Conservation (phyloP, 2,329 filamentous ascomycete species). For the Tricladium varicosporioides region DNA sequence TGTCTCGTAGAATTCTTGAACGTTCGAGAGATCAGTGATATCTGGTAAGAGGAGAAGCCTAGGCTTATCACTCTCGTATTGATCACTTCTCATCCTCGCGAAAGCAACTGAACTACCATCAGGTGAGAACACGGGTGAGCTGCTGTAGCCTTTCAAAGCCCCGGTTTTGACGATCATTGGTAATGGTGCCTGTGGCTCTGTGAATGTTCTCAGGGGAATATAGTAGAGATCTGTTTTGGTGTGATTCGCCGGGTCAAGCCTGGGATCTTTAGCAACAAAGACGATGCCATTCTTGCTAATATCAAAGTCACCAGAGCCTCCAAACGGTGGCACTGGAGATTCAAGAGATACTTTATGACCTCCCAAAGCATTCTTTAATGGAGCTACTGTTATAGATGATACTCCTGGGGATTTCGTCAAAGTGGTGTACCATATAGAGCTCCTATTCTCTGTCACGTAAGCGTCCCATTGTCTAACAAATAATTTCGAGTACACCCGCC, state of each 20-base stretch:
- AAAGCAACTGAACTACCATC: slow-evolving; percentile 72
- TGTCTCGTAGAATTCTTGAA: slow-evolving; percentile 61
- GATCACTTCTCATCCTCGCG: slow-evolving; percentile 70
- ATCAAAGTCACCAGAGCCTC: slow-evolving; percentile 78
- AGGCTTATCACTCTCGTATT: slow-evolving; percentile 81
- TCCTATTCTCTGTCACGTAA: slow-evolving; percentile 68
- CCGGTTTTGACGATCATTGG: slow-evolving; percentile 56
- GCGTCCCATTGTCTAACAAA: slow-evolving; percentile 83
- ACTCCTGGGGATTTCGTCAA: slow-evolving; percentile 41
- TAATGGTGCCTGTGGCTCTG: slow-evolving; percentile 46
- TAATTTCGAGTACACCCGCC: slow-evolving; percentile 69
- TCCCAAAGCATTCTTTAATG: slow-evolving; percentile 61
- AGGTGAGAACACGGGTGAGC: slow-evolving; percentile 69
- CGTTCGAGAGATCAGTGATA: slow-evolving; percentile 53
- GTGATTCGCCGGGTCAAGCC: slow-evolving; percentile 67
- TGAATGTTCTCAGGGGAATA: slow-evolving; percentile 61
- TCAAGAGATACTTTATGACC: slow-evolving; percentile 46
- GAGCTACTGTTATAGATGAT: slow-evolving; percentile 38
- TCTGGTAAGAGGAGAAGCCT: slow-evolving; percentile 64
- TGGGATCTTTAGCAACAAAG: slow-evolving; percentile 60
- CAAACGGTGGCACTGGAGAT: slow-evolving; percentile 74
- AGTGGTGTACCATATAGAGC: slow-evolving; percentile 70
- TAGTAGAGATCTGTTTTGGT: slow-evolving; percentile 84
- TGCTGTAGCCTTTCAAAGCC: slow-evolving; percentile 61
- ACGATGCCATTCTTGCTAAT: slow-evolving; percentile 63